These are phyloP conservation scores for Starmerella bombi DNA, from an alignment of 805 yeast genomes.

Conservation along the genomic window DNA sequence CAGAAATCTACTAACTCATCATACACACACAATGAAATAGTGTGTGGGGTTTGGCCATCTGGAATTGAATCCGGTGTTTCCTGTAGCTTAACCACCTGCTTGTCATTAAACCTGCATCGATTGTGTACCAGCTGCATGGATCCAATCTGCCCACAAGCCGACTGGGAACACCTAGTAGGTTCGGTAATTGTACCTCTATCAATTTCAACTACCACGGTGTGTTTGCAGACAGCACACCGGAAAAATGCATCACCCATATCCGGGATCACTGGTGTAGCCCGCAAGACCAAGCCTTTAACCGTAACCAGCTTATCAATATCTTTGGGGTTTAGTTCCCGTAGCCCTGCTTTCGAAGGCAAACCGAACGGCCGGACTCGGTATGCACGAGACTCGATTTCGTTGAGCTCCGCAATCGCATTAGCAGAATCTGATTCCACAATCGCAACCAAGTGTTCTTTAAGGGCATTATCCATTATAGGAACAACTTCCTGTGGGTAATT, in stretches of 20 bases:
- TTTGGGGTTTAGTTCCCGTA: conserved; percentile 85
- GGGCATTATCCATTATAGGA: conserved; percentile 94
- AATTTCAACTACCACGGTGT: conserved; percentile 78
- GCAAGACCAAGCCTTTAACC: conserved; percentile 77
- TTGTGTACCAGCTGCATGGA: conserved; percentile 88
- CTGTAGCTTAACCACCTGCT: conserved; percentile 85
- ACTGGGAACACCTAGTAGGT: conserved; percentile 87
- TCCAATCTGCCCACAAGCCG: conserved; percentile 63
- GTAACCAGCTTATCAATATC: conserved; percentile 89
- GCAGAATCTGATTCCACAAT: conserved; percentile 26
- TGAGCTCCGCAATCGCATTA: conserved; percentile 29
- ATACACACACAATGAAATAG: conserved; percentile 83
- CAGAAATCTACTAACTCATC: conserved; percentile 92
- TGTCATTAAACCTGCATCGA: conserved; percentile 85
- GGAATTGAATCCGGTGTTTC: conserved; percentile 95
- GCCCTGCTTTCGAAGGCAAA: conserved; percentile 54
- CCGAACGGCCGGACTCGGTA: conserved; percentile 87
- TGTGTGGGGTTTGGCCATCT: conserved; percentile 97
- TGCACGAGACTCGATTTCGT: conserved; percentile 64
- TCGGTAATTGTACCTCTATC: conserved; percentile 91
- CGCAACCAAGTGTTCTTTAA: conserved; percentile 71
- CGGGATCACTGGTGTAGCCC: conserved; percentile 85
- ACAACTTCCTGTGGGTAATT: conserved; percentile 94
- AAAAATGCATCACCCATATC: conserved; percentile 97
- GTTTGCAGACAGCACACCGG: conserved; percentile 89